Base-by-base conservation (phyloP, 345 rosid species). In the Rhizophora mangle region DNA sequence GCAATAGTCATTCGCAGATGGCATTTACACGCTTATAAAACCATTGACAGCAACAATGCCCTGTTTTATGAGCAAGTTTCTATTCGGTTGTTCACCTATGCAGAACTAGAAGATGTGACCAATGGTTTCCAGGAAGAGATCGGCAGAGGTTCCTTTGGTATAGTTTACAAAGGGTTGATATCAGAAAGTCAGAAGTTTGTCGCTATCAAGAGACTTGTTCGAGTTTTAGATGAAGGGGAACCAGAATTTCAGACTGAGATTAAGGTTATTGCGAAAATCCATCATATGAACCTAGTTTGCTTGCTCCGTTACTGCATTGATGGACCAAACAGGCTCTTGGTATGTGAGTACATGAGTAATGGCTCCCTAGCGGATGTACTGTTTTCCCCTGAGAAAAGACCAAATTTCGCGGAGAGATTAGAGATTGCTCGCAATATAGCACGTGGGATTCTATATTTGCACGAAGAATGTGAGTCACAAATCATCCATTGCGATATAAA, bases 401-500 rank as follows among this genome's bases (percentile, higher is more conserved):
- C 69, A 19, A 39, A 27, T 16, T 75, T 76, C 73, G 36, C 24
- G 4, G 78, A 72, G 37, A 68, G 75, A 58, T 20, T 71, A 62
- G 60, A 68, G 22, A 68, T 75, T 7, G 78, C 79, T 27, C 49
- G 79, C 0, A 68, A 63, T n/a, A 58, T 81, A 46, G 82, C 81
- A 1, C 69, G 69, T 72, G 36, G 84, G 82, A 55, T 75, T 26
- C 68, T 68, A 8, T 75, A 67, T 52, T 64, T 68, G 2, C 80
- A 76, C 1, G 80, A 78, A 60, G 80, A 73, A 43, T 78, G 80
- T 2, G 59, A 75, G 54, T 67, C 78, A 1, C 80, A 70, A 39
- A 78, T 82, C 68, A 75, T 78, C 64, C 82, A 72, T 43, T 81
- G 80, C 20, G 78, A 78, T 39, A 72, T 81, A 27, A 78, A 81